phyloP scores from a whole-genome alignment of 306 rosid species.

The Vigna radiata region DNA sequence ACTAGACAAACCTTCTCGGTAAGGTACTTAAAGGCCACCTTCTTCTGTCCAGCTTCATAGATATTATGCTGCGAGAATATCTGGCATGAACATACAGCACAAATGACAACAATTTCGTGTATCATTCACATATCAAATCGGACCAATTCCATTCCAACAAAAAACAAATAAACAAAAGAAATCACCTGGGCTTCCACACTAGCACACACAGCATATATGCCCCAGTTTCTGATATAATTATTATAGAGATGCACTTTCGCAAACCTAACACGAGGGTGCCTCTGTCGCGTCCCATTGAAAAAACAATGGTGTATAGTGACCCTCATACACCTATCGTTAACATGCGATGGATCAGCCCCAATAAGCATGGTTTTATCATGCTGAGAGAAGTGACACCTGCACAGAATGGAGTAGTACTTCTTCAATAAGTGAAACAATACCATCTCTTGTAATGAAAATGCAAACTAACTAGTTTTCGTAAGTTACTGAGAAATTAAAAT shows the following conservation, averaged over 20 bases:
- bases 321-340: constrained; percentile 78
- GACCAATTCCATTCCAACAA: constrained; percentile 7
- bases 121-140: constrained; percentile 12
- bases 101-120: constrained; percentile 5
- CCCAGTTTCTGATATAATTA: constrained; percentile 93
- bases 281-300: constrained; percentile 88
- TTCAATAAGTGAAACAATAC: constrained; percentile 10
- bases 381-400: constrained; percentile 84
- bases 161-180: constrained; percentile 2
- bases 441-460: too few relatives aligned
- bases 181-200: constrained; percentile 92
- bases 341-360: constrained; percentile 85
- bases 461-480: too few relatives aligned
- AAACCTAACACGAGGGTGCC: constrained; percentile 94
- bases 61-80: constrained; percentile 90
- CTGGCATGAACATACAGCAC: constrained; percentile 51
- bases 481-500: too few relatives aligned
- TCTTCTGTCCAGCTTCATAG: constrained; percentile 97
- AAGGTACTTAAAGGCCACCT: constrained; percentile 80
- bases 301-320: constrained; percentile 97
- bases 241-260: constrained; percentile 91
- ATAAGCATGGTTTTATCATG: constrained; percentile 95
- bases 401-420: constrained; percentile 22
- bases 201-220: constrained; percentile 98
- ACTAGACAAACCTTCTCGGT: constrained; percentile 72